These are phyloP conservation scores for Dysphania ambrosioides DNA, from an alignment of 148 eudicot genomes.

Conservation along the genomic window DNA sequence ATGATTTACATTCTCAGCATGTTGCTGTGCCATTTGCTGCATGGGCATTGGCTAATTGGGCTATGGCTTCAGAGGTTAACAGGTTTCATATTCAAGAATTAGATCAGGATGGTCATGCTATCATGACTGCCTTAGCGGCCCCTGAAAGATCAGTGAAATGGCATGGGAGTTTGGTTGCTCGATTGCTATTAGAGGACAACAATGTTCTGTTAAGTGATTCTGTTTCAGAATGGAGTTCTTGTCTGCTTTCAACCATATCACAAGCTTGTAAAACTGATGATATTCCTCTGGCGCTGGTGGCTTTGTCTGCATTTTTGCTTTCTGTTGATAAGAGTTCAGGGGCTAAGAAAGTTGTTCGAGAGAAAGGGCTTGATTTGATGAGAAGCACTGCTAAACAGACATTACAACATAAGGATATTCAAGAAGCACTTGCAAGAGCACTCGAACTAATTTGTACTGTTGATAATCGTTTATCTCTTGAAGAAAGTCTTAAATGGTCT, in stretches of 20 bases:
- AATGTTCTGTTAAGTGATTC: slow-evolving; percentile 63
- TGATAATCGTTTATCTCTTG: slow-evolving; percentile 74
- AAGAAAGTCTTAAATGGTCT: slow-evolving; percentile 94
- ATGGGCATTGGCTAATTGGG: slow-evolving; percentile 99
- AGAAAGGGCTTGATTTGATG: slow-evolving; percentile 77
- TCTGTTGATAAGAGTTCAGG: slow-evolving; percentile 70
- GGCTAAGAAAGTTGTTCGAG: slow-evolving; percentile 71
- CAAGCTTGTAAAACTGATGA: slow-evolving; percentile 90
- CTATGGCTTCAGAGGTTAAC: slow-evolving; percentile 82
- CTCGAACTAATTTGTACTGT: slow-evolving; percentile 62
- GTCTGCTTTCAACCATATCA: slow-evolving; percentile 77
- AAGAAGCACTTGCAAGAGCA: slow-evolving; percentile 87
- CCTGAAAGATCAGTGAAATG: slow-evolving; percentile 98
- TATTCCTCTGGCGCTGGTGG: slow-evolving; percentile 70
- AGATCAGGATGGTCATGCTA: slow-evolving; percentile 86
- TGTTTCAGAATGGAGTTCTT: slow-evolving; percentile 85
- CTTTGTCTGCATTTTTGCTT: slow-evolving; percentile 80
- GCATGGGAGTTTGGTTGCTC: slow-evolving; percentile 96
- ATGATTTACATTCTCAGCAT: slow-evolving; percentile 93
- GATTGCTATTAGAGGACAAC: slow-evolving; percentile 72
- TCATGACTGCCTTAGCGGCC: slow-evolving; percentile 80
- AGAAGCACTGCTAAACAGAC: slow-evolving; percentile 78
- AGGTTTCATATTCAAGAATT: slow-evolving; percentile 84
- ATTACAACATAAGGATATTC: slow-evolving; percentile 59
- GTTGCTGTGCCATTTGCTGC: slow-evolving; percentile 97